A percentile compares a stretch with the other conserved stretches of the same genome.
Evolutionary conservation across 176 grass and related monocot species (phyloP).

Genomic region (Musa beccarii): DNA sequence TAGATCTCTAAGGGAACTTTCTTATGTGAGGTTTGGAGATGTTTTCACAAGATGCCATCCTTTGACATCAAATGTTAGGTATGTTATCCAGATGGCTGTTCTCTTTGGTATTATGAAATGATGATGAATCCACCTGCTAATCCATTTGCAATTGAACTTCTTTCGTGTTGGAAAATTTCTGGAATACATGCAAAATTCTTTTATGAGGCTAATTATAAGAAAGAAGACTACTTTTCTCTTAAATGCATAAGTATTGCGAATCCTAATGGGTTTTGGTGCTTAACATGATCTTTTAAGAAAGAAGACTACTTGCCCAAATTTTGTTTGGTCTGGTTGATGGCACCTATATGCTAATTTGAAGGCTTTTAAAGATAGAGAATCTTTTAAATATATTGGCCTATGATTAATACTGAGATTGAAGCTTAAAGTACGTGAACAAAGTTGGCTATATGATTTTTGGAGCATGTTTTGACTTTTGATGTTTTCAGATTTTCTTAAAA

Average conservation of each 20-base stretch:
- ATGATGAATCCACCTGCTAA: constrained; percentile 2
- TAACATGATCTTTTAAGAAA: not conserved
- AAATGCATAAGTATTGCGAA: not conserved
- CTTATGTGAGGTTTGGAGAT: constrained; percentile 92
- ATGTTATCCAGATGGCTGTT: constrained; percentile 48
- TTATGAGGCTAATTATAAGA: not conserved
- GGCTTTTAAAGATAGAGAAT: too few relatives aligned
- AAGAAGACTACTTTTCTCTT: not conserved
- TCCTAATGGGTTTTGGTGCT: not conserved
- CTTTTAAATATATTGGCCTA: too few relatives aligned
- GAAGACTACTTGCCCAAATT: too few relatives aligned
- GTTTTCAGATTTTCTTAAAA: too few relatives aligned
- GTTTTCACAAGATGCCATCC: constrained; percentile 84
- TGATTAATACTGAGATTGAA: too few relatives aligned
- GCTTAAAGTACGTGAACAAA: too few relatives aligned
- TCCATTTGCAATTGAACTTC: not conserved
- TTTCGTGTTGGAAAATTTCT: not conserved
- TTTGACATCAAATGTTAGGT: constrained; percentile 61
- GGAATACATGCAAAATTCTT: not conserved
- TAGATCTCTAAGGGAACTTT: constrained; percentile 74
- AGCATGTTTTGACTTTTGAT: too few relatives aligned
- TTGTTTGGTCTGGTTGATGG: too few relatives aligned
- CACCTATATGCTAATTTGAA: too few relatives aligned
- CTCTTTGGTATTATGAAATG: not conserved
- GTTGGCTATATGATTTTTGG: too few relatives aligned